Evolutionary conservation across 2,329 filamentous ascomycete genomes (phyloP), one percentile per base, ranked within the genome.

Genomic region (Cladosporium sp.): DNA sequence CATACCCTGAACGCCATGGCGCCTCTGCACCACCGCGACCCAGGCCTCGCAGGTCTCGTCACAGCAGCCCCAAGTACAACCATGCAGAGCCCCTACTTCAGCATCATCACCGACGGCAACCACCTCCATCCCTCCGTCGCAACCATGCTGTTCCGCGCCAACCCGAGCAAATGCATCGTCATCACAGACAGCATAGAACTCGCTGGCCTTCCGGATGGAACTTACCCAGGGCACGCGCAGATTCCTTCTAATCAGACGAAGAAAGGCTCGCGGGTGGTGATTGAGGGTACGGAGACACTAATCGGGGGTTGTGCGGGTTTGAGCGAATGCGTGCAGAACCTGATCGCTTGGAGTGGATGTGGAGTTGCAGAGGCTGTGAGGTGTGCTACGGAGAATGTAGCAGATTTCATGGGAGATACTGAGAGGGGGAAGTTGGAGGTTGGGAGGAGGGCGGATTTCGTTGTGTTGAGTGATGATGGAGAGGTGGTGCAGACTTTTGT

Each of bases 1-100:
- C 84, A 87, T 71, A 82, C 82, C 0, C 79, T 86, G 52, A 86
- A 87, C 70, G 84, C 83, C 52, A 86, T 86, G 84, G 76, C 80
- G 36, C 77, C 80, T 2, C 75, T 85, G 3, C 76, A 81, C 64
- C 84, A 85, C 55, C 79, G 85, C 36, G 78, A 81, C 34, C 84
- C 84, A 3, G 83, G 84, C 1, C 76, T 86, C 18, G 79, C 82
- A 36, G 84, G 84, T 30, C 71, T 81, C 59, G 69, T 78, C 63
- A 72, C 74, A 8, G 67, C 41, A 21, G 0, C 67, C 6, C 64
- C 65, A 62, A 71, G 58, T 63, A 68, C 10, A 68, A 74, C 52
- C 66, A 38, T 21, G 2, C 58, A 64, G 4, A 68, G 77, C 11
- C 83, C 84, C 1, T 86, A 81, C 72, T 86, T 80, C 74, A 82